Percentiles rank a stretch among this genome's conserved stretches.
These are phyloP conservation scores for Penicillium cataractarum DNA, from an alignment of 495 filamentous ascomycete species.

Conservation along the genomic window DNA sequence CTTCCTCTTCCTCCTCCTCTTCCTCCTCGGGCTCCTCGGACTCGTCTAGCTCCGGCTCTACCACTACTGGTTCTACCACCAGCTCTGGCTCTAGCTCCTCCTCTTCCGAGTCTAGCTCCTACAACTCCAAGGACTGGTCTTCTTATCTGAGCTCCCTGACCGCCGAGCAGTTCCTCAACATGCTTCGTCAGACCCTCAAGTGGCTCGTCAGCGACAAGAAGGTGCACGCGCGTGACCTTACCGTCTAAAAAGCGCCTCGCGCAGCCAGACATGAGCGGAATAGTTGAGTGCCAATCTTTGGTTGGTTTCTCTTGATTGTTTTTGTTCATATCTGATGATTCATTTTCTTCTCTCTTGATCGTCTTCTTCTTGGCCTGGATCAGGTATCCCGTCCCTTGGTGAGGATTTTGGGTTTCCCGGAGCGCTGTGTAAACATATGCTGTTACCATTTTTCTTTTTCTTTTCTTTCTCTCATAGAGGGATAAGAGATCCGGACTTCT, in stretches of 20 bases:
- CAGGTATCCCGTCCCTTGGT: conserved; percentile 18
- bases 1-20: conserved; percentile 9
- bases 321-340: not conserved
- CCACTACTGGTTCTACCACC: conserved; percentile 14
- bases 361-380: conserved; percentile 20
- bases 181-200: conserved; percentile 39
- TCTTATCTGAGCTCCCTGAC: conserved; percentile 44
- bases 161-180: conserved; percentile 40
- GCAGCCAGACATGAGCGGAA: conserved; percentile 16
- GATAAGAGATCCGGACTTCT: conserved; percentile 10
- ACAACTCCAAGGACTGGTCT: conserved; percentile 31
- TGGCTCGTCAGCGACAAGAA: conserved; percentile 45
- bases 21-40: too few relatives aligned
- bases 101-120: conserved; percentile 13
- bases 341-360: conserved; percentile 1
- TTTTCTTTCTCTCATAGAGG: conserved; percentile 14
- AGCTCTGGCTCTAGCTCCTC: conserved; percentile 16
- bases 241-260: conserved; percentile 22
- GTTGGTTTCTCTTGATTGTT: conserved; percentile 9
- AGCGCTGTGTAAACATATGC: conserved; percentile 22
- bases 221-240: conserved; percentile 39
- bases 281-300: not conserved
- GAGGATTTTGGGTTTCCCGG: conserved; percentile 8
- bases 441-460: conserved; percentile 25
- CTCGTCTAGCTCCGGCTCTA: conserved; percentile 11